phyloP scores from a whole-genome alignment of 129 eudicot genomes.

The Erigeron canadensis region DNA sequence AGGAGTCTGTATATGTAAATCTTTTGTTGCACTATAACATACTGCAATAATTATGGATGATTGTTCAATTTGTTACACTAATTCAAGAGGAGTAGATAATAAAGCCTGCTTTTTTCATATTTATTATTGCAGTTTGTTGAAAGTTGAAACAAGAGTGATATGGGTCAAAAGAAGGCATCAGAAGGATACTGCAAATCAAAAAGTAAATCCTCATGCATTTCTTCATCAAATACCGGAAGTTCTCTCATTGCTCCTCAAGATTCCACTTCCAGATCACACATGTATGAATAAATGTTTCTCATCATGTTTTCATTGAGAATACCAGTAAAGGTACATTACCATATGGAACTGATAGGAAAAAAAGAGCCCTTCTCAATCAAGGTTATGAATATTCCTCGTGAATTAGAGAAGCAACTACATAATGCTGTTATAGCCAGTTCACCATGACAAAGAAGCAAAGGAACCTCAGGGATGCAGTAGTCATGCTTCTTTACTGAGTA shows the following conservation, averaged over 20 bases:
- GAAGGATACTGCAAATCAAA: constrained; percentile 20
- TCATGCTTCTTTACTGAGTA: constrained; percentile 51
- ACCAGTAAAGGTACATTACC: constrained; percentile 10
- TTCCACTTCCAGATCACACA: constrained; percentile 11
- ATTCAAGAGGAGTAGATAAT: too few relatives aligned
- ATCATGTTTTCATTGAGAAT: too few relatives aligned
- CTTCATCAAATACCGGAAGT: constrained; percentile 9
- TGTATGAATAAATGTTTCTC: constrained; percentile 20
- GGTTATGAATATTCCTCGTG: constrained; percentile 31
- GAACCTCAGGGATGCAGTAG: constrained; percentile 66
- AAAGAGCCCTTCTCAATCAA: constrained; percentile 28
- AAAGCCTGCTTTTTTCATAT: constrained; percentile 1
- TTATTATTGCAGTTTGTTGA: constrained; percentile 49
- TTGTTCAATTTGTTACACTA: too few relatives aligned
- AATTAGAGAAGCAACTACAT: constrained; percentile 27
- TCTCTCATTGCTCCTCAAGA: constrained; percentile 19
- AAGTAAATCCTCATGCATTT: constrained; percentile 23
- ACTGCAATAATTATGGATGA: too few relatives aligned
- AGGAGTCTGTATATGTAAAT: too few relatives aligned
- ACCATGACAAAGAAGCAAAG: constrained; percentile 50
- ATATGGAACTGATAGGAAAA: constrained; percentile 33
- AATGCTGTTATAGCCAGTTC: constrained; percentile 24
- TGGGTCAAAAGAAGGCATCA: constrained; percentile 23
- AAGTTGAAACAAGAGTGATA: constrained; percentile 32
- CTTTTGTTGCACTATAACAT: too few relatives aligned